Evolutionary conservation across 2,329 filamentous ascomycete genomes (phyloP).

Genomic region (Scorias spongiosa): DNA sequence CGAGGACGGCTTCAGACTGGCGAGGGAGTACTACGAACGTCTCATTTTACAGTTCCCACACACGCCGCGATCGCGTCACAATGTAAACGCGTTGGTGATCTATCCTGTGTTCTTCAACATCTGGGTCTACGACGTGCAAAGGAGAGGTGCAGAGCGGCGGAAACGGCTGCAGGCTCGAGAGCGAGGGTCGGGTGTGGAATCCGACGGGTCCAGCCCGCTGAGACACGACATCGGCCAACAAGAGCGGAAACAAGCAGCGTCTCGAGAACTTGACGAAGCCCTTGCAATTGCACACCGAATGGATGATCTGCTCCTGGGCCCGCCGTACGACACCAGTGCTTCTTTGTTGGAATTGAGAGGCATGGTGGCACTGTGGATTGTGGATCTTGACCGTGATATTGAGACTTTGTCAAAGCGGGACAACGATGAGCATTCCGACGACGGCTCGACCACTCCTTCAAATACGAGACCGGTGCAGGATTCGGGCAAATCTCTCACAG

Average conservation of each 20-base stretch:
- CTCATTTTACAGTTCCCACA: slow-evolving; percentile 66
- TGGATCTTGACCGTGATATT: slow-evolving; percentile 39
- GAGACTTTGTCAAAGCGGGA: not conserved
- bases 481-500: not conserved
- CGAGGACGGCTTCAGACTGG: slow-evolving; percentile 36
- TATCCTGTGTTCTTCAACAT: slow-evolving; percentile 67
- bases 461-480: not conserved
- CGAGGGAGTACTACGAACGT: slow-evolving; percentile 57
- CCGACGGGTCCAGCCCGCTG: not conserved
- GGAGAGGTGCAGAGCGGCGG: slow-evolving; percentile 30
- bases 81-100: slow-evolving; percentile 56
- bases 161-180: not conserved
- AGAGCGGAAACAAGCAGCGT: slow-evolving; percentile 1
- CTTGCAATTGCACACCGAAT: slow-evolving; percentile 51
- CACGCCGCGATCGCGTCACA: slow-evolving; percentile 42
- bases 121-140: slow-evolving; percentile 62
- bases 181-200: not conserved
- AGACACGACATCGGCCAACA: not conserved
- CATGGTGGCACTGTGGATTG: slow-evolving; percentile 61
- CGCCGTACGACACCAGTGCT: slow-evolving; percentile 53
- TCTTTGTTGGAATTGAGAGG: slow-evolving; percentile 56
- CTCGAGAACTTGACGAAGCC: slow-evolving; percentile 40
- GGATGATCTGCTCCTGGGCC: slow-evolving; percentile 52
- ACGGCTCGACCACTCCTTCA: not conserved
- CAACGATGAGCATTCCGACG: not conserved